A percentile compares a stretch with the other conserved stretches of the same genome.
Evolutionary conservation across 176 grass and related monocot species (phyloP).

Genomic region (Zea luxurians): DNA sequence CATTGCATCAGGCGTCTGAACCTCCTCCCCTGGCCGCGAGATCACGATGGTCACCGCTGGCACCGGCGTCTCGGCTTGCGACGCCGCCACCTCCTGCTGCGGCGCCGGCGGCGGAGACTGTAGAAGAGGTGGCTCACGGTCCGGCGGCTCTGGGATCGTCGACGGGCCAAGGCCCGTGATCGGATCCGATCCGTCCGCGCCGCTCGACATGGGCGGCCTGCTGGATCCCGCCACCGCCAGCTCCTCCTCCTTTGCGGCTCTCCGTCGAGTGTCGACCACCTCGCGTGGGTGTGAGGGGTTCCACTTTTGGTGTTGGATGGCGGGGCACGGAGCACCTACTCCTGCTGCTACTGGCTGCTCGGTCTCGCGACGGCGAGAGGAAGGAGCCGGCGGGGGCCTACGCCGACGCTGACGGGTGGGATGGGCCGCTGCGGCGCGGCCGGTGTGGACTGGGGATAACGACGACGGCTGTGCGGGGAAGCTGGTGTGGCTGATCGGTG

Average conservation of each 20-base stretch:
- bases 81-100: conserved; percentile 32
- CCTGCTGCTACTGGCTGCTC: conserved; percentile 39
- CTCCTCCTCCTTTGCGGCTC: conserved; percentile 6
- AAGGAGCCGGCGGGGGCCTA: conserved; percentile 25
- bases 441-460: conserved; percentile 24
- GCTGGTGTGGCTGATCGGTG: background rate
- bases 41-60: conserved; percentile 65
- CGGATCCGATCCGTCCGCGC: conserved; percentile 30
- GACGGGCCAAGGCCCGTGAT: background rate
- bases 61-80: conserved; percentile 10
- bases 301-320: conserved; percentile 5
- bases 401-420: conserved; percentile 36
- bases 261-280: conserved; percentile 28
- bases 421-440: background rate
- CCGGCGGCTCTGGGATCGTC: background rate
- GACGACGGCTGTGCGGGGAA: background rate
- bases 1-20: conserved; percentile 41
- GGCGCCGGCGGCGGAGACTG: background rate
- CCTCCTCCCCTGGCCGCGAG: conserved; percentile 57
- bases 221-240: background rate
- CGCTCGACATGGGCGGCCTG: conserved; percentile 39
- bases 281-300: conserved; percentile 16
- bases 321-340: conserved; percentile 32
- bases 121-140: background rate
- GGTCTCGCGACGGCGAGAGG: conserved; percentile 26